phyloP scores from a whole-genome alignment of 2,329 filamentous ascomycete genomes.

The Fonsecaea pedrosoi region DNA sequence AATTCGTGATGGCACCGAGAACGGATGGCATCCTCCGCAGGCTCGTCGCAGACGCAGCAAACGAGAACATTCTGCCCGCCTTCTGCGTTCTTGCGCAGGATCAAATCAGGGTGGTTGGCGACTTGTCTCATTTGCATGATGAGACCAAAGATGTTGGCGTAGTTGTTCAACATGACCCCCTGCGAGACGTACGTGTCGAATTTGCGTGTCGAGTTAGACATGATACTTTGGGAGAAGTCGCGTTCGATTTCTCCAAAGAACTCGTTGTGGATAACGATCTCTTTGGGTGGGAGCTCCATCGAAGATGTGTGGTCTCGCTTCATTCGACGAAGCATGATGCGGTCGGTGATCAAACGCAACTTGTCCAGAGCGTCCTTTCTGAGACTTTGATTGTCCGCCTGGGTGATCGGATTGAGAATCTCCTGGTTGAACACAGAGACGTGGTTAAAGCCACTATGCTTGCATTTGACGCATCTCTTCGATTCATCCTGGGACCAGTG shows the following conservation, averaged over 20 bases:
- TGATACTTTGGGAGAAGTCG: constrained; percentile 94
- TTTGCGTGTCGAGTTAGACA: constrained; percentile 84
- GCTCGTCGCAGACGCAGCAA: constrained; percentile 95
- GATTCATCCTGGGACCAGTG: constrained; percentile 82
- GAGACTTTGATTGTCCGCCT: constrained; percentile 58
- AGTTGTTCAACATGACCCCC: constrained; percentile 94
- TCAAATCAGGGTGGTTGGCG: constrained; percentile 92
- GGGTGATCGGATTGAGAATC: constrained; percentile 79
- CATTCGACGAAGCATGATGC: constrained; percentile 93
- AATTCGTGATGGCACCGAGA: constrained; percentile 94
- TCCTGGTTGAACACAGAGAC: constrained; percentile 94
- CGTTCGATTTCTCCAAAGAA: constrained; percentile 97
- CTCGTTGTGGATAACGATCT: constrained; percentile 88
- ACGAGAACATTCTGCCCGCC: constrained; percentile 89
- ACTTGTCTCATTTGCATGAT: constrained; percentile 99
- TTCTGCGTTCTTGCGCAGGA: constrained; percentile 84
- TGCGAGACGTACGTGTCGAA: constrained; percentile 96
- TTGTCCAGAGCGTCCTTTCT: constrained; percentile 78
- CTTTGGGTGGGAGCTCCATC: constrained; percentile 96
- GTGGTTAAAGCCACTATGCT: constrained; percentile 68
- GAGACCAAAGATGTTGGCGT: constrained; percentile 97
- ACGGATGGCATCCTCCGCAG: constrained; percentile 90
- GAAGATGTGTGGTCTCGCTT: constrained; percentile 93
- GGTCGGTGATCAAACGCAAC: constrained; percentile 84
- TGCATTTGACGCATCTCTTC: constrained; percentile 74